Base-by-base conservation (phyloP, 805 yeast species). In the Clavispora vitiphila region DNA sequence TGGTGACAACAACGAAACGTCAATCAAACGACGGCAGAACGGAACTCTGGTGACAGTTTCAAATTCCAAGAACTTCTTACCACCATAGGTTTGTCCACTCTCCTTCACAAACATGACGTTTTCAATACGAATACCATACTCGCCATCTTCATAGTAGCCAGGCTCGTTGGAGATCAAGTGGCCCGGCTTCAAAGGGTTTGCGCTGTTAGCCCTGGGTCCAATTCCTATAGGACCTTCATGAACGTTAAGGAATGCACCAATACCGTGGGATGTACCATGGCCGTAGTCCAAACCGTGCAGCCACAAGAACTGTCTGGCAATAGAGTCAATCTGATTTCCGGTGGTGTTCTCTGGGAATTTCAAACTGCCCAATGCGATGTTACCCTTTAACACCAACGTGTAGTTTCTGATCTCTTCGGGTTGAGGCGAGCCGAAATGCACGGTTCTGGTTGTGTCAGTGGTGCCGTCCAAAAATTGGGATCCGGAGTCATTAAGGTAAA, bases 21-120 rank as follows among this genome's bases (percentile, higher is more conserved):
- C 86, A 44, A 90, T 88, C 57, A 91, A 72, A 38, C 77, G 80
- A 48, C 72, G 72, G 60, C 96, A 87, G 62, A 85, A 84, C 15
- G 99, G 99, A 16, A 86, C 86, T 51, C 81, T 62, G 0, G 98
- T 91, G 39, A 88, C 67, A 50, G 95, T 88, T 47, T 86, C 95
- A 59, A 93, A 89, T 46, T 77, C 78, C 38, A 78, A 74, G 56
- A 78, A 83, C 43, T 66, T 62, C 50, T 69, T 71, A 37, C 78
- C 86, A 40, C 78, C 81, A 61, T 72, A 77, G 0, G 53, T 27
- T 40, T 54, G 58, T 8, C 68, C 74, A 36, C 66, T 53, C 37
- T 67, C 69, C 47, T 68, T 69, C 31, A 74, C 72, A 43, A 55
- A 69, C 69, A 78, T 67, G 55, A 77, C 76, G 51, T 51, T 68